These are phyloP conservation scores for Arthrobotrys pseudoclavata DNA, from an alignment of 2,329 filamentous ascomycete species.

Conservation along the genomic window DNA sequence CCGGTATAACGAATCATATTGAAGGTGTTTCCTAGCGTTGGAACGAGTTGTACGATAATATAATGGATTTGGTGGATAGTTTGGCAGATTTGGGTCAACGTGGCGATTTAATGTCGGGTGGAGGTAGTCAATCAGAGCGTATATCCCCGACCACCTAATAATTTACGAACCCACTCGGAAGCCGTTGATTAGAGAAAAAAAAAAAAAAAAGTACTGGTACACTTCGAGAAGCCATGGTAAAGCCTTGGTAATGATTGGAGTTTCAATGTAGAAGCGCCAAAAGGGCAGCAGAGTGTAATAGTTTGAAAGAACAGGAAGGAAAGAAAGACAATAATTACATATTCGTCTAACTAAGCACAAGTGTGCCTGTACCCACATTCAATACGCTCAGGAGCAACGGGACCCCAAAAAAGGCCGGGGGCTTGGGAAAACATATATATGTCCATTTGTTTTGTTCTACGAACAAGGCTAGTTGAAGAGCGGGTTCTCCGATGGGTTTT, in stretches of 20 bases:
- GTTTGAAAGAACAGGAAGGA: constrained; percentile 21
- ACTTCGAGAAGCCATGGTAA: constrained; percentile 10
- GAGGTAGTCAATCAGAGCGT: background rate
- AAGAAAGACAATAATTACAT: constrained; percentile 36
- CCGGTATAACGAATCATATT: constrained; percentile 32
- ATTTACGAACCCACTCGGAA: background rate
- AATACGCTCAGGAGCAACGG: constrained; percentile 1
- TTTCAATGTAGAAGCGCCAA: constrained; percentile 11
- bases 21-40: background rate
- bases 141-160: background rate
- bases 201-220: background rate
- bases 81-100: too few relatives aligned
- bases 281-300: constrained; percentile 20
- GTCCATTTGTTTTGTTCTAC: constrained; percentile 11
- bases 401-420: background rate
- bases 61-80: background rate
- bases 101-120: too few relatives aligned
- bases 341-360: constrained; percentile 15
- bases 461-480: constrained; percentile 8
- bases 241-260: constrained; percentile 15
- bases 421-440: background rate
- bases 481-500: background rate
- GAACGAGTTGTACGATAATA: constrained; percentile 5
- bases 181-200: background rate
- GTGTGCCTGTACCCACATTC: constrained; percentile 4